Evolutionary conservation across 768 basidiomycete species (phyloP), one percentile per base, ranked within the genome.

Genomic region (Mrakia blollopis): DNA sequence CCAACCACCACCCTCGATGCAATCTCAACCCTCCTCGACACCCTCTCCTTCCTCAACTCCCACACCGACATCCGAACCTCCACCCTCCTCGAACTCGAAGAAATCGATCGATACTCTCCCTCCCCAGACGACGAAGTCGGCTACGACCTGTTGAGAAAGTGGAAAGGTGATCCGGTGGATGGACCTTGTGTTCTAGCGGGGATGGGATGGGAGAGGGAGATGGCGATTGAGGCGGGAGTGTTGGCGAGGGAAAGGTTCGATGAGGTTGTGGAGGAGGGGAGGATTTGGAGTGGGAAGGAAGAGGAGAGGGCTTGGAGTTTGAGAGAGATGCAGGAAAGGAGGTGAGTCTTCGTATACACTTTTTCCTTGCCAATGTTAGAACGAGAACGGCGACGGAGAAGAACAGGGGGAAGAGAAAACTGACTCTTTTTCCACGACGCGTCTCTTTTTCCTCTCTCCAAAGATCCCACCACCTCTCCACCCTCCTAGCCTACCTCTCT

Each of bases 1-100:
- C 72, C 11, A 1, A 16, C 18, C 35, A 39, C 41, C n/a, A 61
- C 14, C 37, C 60, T 32, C 63, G n/a, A 73, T 23, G 21, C 57
- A 37, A 72, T 73, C 41, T 37, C 39, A 3, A 14, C 67, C 39
- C 75, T 75, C 65, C 60, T 81, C 9, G 82, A 82, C 21, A 60
- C 35, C 9, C 2, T 87, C 79, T 91, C 91, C 65, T 89, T 85
- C 80, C 83, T 85, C 77, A 88, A 91, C 81, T 86, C 87, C 41
- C 83, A 86, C 80, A 82, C 90, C 65, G 83, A 85, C 68, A 84
- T 84, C 78, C 78, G 82, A 74, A 44, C 80, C 10, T 79, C 80
- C 79, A 84, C 85, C 74, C 82, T 79, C 62, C 80, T 83, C 72
- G 85, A 87, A 82, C 81, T 82, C 61, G 70, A 75, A 79, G 79